Base-by-base conservation (phyloP, 345 rosid species). In the Rubroshorea leprosula region DNA sequence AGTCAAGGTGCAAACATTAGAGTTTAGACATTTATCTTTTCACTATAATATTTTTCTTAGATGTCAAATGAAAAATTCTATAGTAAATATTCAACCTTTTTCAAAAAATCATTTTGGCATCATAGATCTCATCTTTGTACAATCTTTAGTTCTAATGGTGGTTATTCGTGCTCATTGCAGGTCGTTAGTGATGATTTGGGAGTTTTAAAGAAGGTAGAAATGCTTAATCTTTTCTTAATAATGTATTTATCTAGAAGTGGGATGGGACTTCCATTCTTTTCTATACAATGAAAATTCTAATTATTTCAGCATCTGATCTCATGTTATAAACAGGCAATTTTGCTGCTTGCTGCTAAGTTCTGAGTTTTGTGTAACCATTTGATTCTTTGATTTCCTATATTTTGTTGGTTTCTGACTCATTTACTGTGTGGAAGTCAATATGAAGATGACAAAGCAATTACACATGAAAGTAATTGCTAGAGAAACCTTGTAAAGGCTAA, bases 161-260 rank as follows among this genome's bases (percentile, higher is more conserved):
- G 41, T 57, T 29, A 16, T 55, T 63, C 62, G 14, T 73, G 54
- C 35, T 66, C 44, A 39, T 72, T 61, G 26, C 97, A 93, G 99
- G 86, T 89, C 53, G 64, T 91, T 61, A 74, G 74, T 44, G 96
- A 93, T 25, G 99, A 93, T 77, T 76, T 93, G 41, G 96, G 95
- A 58, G 85, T 93, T 49, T 22, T 83, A 57, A 93, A 93, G 84
- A 80, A 93, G 97, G 99, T 93, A 83, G 41, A 0, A 0, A 12
- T 44, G 47, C 50, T 38, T 14, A 38, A 27, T 19, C 22, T n/a
- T n/a, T 46, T 52, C 53, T 43, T 45, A 60, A 58, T 35, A 35
- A n/a, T 35, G 7, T 35, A 27, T 35, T 45, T 35, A 24, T 23
- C 24, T 23, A n/a, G 26, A 19, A 45, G 11, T 27, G 9, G 51